Conservation (phyloP, 2,329 filamentous ascomycete species). For the Aspergillus intermedius region DNA sequence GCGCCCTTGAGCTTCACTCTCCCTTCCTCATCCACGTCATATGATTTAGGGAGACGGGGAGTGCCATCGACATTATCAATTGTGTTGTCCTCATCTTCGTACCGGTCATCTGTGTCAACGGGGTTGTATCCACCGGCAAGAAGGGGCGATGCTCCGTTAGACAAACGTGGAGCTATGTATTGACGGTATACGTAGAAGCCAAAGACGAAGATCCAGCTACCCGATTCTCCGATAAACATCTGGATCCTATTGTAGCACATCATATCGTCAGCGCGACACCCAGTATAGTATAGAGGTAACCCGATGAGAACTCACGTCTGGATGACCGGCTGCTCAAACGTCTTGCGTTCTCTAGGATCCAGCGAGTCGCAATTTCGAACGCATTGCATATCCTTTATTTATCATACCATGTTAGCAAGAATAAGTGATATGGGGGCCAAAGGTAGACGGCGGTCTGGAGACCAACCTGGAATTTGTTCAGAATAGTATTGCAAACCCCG, state of each 20-base stretch:
- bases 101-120: slow-evolving; percentile 48
- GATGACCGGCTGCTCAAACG: slow-evolving; percentile 91
- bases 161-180: slow-evolving; percentile 38
- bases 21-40: slow-evolving; percentile 47
- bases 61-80: slow-evolving; percentile 39
- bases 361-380: slow-evolving; percentile 76
- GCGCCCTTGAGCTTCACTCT: slow-evolving; percentile 59
- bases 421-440: background rate
- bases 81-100: slow-evolving; percentile 38
- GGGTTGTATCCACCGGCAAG: slow-evolving; percentile 58
- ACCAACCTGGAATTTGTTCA: slow-evolving; percentile 89
- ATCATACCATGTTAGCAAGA: background rate
- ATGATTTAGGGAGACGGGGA: slow-evolving; percentile 48
- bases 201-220: slow-evolving; percentile 87
- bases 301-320: slow-evolving; percentile 57
- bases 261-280: background rate
- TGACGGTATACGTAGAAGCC: slow-evolving; percentile 60
- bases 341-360: slow-evolving; percentile 58
- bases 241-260: slow-evolving; percentile 50
- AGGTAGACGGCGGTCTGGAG: background rate
- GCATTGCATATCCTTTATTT: slow-evolving; percentile 78
- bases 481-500: slow-evolving; percentile 90
- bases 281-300: background rate
- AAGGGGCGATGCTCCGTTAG: slow-evolving; percentile 35
- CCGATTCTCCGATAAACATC: slow-evolving; percentile 97